Evolutionary conservation across 345 rosid genomes (phyloP).

Genomic region (Pseudoturritis turrita): DNA sequence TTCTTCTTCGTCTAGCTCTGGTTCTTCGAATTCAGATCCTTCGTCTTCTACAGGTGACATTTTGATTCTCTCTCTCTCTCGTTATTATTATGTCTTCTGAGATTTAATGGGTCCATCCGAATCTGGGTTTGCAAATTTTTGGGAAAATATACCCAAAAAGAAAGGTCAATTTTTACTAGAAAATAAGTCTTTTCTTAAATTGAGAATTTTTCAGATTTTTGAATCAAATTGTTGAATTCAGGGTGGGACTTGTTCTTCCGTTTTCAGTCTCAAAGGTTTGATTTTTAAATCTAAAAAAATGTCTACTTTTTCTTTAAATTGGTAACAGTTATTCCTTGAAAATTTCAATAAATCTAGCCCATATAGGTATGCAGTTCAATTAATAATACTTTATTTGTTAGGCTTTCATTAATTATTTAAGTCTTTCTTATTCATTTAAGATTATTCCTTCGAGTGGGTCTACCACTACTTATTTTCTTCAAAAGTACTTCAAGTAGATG

Average conservation of each 20-base stretch:
- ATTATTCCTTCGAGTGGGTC: background rate
- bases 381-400: background rate
- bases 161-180: too few relatives aligned
- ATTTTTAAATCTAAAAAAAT: background rate
- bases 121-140: background rate
- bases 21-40: slow-evolving; percentile 31
- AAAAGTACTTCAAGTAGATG: background rate
- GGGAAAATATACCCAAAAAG: too few relatives aligned
- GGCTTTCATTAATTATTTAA: background rate
- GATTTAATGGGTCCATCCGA: background rate
- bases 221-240: too few relatives aligned
- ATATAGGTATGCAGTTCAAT: background rate
- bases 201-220: too few relatives aligned
- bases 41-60: slow-evolving; percentile 38
- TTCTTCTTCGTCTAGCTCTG: slow-evolving; percentile 43
- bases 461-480: slow-evolving; percentile 11
- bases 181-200: too few relatives aligned
- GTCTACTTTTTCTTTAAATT: background rate
- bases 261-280: background rate
- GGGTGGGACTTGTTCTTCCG: background rate
- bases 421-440: background rate
- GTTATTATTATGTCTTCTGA: background rate
- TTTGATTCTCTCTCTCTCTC: slow-evolving; percentile 2
- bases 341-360: background rate
- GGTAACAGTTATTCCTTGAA: slow-evolving; percentile 29